Percentiles rank a stretch among this genome's conserved stretches.
phyloP scores from a whole-genome alignment of 1,284 basidiomycete species.

The Serendipita sp. region DNA sequence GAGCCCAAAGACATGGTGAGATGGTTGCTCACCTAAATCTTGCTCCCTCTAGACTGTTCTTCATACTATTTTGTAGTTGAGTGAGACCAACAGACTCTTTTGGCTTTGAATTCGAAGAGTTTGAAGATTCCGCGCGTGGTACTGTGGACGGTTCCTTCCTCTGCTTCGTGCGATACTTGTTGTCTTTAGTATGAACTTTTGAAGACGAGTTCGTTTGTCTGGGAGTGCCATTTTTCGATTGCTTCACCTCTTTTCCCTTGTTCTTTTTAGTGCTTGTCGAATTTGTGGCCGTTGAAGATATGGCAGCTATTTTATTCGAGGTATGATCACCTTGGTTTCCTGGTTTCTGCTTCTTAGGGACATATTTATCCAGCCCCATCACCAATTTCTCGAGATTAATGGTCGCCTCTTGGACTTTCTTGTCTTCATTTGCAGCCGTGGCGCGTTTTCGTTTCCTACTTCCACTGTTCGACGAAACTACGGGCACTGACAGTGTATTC shows the following conservation, averaged over 20 bases:
- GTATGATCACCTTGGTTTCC: conserved; percentile 12
- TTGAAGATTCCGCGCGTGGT: background rate
- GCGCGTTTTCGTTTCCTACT: conserved; percentile 51
- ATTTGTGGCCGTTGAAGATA: background rate
- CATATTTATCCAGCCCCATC: conserved; percentile 34
- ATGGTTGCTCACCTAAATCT: conserved; percentile 52
- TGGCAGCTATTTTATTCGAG: background rate
- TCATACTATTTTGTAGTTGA: conserved; percentile 59
- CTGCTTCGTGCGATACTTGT: background rate
- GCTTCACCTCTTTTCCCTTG: background rate
- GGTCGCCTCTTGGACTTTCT: conserved; percentile 33
- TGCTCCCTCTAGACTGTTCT: conserved; percentile 65
- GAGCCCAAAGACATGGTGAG: conserved; percentile 7
- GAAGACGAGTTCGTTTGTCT: conserved; percentile 13
- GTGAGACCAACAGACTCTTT: conserved; percentile 34
- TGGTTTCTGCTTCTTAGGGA: conserved; percentile 14
- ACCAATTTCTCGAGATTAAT: conserved; percentile 71
- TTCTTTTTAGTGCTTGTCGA: background rate
- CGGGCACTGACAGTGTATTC: background rate
- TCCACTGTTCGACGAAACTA: background rate
- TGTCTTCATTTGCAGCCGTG: conserved; percentile 22
- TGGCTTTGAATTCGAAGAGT: background rate
- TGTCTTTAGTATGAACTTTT: conserved; percentile 8
- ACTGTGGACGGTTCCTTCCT: background rate
- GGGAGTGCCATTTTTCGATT: conserved; percentile 8